Evolutionary conservation across 805 yeast genomes (phyloP).

Genomic region (Blastobotrys attinorum): DNA sequence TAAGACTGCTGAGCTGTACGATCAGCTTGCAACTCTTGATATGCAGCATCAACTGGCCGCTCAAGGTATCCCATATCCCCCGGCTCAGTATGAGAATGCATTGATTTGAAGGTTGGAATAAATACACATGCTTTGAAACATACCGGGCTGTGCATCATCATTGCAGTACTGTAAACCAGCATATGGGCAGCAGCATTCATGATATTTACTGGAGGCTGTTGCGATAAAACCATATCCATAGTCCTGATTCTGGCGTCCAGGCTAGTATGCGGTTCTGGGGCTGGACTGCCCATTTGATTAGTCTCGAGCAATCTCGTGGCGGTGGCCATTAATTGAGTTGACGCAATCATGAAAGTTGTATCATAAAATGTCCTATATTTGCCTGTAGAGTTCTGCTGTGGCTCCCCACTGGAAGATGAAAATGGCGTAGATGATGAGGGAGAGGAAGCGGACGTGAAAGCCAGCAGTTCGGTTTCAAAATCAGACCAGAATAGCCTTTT

Average conservation of each 20-base stretch:
- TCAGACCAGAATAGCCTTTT: constrained; percentile 2
- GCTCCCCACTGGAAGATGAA: background rate
- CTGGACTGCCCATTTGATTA: background rate
- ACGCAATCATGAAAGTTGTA: background rate
- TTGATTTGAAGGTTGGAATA: background rate
- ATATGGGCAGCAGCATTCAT: background rate
- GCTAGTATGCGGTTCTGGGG: background rate
- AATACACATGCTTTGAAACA: background rate
- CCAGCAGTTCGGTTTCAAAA: constrained; percentile 4
- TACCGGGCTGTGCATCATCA: background rate
- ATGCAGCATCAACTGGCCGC: background rate
- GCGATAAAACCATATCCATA: background rate
- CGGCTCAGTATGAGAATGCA: background rate
- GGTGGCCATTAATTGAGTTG: constrained; percentile 2
- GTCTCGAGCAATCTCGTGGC: background rate
- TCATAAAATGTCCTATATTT: constrained; percentile 1
- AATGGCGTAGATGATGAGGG: no score
- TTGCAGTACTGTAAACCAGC: background rate
- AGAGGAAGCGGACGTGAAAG: no score
- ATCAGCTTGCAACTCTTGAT: background rate
- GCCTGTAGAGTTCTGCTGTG: background rate
- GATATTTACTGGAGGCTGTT: background rate
- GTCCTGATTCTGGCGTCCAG: constrained; percentile 1
- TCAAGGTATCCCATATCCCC: background rate
- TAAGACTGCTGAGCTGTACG: background rate